phyloP scores from a whole-genome alignment of 2,329 filamentous ascomycete genomes.

The Elsinoe necatrix region DNA sequence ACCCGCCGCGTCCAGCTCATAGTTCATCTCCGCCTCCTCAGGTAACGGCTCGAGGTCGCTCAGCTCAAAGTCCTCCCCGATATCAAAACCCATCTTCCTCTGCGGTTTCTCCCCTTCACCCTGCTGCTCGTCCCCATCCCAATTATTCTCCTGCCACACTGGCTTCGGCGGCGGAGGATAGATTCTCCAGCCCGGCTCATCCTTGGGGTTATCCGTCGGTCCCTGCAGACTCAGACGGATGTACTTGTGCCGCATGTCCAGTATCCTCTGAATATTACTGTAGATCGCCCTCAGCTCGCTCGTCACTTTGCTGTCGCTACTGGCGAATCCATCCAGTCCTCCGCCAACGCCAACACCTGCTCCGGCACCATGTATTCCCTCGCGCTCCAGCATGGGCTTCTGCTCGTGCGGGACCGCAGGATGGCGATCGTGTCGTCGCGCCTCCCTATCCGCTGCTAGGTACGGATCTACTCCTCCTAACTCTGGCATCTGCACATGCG shows the following conservation, averaged over 20 bases:
- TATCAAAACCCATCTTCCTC: slow-evolving; percentile 79
- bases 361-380: slow-evolving; percentile 51
- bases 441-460: slow-evolving; percentile 41
- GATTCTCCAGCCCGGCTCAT: slow-evolving; percentile 72
- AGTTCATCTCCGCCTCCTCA: slow-evolving; percentile 60
- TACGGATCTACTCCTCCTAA: slow-evolving; percentile 23
- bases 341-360: slow-evolving; percentile 54
- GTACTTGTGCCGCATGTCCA: slow-evolving; percentile 83
- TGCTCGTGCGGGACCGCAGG: slow-evolving; percentile 47
- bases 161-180: slow-evolving; percentile 90
- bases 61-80: slow-evolving; percentile 87
- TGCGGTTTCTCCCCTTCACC: slow-evolving; percentile 29
- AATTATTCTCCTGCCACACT: slow-evolving; percentile 56
- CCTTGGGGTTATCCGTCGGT: slow-evolving; percentile 76
- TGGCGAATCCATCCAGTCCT: slow-evolving; percentile 55
- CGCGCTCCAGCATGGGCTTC: slow-evolving; percentile 46
- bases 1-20: slow-evolving; percentile 69
- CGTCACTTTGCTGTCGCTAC: slow-evolving; percentile 70
- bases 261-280: slow-evolving; percentile 78
- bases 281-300: slow-evolving; percentile 80
- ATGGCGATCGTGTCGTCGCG: slow-evolving; percentile 43
- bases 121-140: slow-evolving; percentile 28
- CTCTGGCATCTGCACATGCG: slow-evolving; percentile 26
- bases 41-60: slow-evolving; percentile 70
- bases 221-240: slow-evolving; percentile 77